Base-by-base conservation (phyloP, 257 asterid species). In the Asclepias syriaca region DNA sequence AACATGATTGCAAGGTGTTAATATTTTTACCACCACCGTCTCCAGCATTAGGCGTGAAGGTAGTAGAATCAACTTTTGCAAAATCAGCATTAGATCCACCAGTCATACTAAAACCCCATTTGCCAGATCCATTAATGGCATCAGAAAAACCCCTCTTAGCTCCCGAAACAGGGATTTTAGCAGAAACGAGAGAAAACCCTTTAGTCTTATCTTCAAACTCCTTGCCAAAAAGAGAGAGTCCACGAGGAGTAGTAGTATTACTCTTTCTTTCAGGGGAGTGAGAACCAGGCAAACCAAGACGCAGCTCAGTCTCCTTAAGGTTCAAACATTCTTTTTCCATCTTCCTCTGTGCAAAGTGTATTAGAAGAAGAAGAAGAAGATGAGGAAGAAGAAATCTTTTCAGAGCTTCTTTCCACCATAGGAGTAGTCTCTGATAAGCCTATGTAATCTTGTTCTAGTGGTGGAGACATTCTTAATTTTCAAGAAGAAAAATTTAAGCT, bases 221-320 rank as follows among this genome's bases (percentile, higher is more conserved):
- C 46, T 83, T 85, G 34, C 91, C 90, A 59, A 87, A 86, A 8
- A 90, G 77, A 21, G 90, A 84, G 72, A 84, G 74, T 71, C 85
- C 94, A 75, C 48, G 34, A 21, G 50, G 24, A 18, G 48, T 82
- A 70, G 69, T 49, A 3, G 5, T 34, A 34, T 34, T 34, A 34
- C 5, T 3, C 72, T 80, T 88, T 68, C 87, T 82, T 22, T 79
- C 89, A 18, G 87, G 85, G 29, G 85, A 82, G 55, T 85, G 86
- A 0, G 90, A 85, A 67, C 97, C 97, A 11, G 97, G 97, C 75
- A 92, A 75, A 1, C 97, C 97, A 63, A 92, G 96, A 80, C 97
- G 84, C 57, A 92, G 85, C 74, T 89, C 97, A 8, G 97, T 92
- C 77, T 87, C 91, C 68, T 80, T 83, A 1, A 89, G 87, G 81